phyloP scores from a whole-genome alignment of 2,329 filamentous ascomycete genomes.

The Pyricularia grisea region DNA sequence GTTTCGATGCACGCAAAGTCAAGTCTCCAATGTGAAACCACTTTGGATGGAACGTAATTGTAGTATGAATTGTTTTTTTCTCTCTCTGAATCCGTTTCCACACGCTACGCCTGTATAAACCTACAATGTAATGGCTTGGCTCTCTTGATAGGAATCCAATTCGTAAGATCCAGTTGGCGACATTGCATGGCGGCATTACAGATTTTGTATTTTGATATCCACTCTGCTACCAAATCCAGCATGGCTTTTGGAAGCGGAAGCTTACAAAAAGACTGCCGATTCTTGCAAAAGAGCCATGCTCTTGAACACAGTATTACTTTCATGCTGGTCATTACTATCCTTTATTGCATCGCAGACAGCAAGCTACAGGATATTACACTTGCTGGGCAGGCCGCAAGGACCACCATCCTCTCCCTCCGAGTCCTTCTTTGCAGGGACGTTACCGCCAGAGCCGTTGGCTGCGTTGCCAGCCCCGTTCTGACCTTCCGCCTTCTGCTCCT shows the following conservation, averaged over 20 bases:
- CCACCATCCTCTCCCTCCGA: constrained; percentile 10
- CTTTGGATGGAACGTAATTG: neutral
- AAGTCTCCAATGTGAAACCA: neutral
- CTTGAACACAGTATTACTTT: neutral
- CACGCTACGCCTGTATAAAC: neutral
- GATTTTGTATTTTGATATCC: neutral
- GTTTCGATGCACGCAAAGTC: neutral
- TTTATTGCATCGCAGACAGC: neutral
- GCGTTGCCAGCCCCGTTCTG: neutral
- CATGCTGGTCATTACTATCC: neutral
- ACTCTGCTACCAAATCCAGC: neutral
- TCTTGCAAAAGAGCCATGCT: neutral
- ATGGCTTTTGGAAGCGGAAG: neutral
- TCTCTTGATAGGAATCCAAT: too few species aligned
- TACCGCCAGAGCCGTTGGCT: neutral
- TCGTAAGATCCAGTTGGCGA: too few species aligned
- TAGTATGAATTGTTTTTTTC: neutral
- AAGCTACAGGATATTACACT: constrained; percentile 10
- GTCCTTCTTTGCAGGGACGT: neutral
- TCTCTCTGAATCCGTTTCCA: neutral
- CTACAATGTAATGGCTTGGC: neutral
- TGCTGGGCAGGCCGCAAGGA: constrained; percentile 12
- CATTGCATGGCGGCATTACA: neutral
- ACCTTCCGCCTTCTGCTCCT: neutral
- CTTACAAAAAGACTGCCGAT: neutral